Base-by-base conservation (phyloP, 2,329 filamentous ascomycete species). In the Stromatinia cepivora region DNA sequence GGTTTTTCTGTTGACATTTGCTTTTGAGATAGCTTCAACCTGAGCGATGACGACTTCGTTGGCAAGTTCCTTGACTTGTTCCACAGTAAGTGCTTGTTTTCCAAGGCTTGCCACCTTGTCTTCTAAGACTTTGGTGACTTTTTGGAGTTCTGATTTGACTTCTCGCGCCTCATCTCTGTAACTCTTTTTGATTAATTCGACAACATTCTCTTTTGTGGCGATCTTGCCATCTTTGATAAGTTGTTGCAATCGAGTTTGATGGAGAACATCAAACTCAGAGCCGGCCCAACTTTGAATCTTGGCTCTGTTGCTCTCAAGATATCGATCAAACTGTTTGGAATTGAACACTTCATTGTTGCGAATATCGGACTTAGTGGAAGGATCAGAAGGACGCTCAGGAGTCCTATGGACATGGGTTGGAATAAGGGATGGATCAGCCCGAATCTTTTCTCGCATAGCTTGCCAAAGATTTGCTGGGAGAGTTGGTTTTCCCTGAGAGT, bases 151-250 rank as follows among this genome's bases (percentile, higher is more conserved):
- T 1, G 61, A 39, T 39, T 66, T 69, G 58, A 78, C 59, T 31
- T 69, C 61, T 11, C 1, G 15, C 3, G 48, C 8, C 22, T 56
- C 28, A 4, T 75, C 72, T 6, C 70, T 70, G 95, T 95, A 2
- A 86, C 96, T 70, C 84, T 98, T 46, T 91, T 92, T 70, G 97
- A 99, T 78, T 93, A 98, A 71, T 92, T 97, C 83, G 96, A 99
- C 83, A 97, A 96, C 81, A 31, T 75, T 70, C 5, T 69, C 53
- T 52, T 68, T 75, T 15, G 72, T 61, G 20, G 72, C 72, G 25
- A 75, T 54, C 52, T 71, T 69, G 46, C 75, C 71, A 9, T 73
- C 67, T 59, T 73, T 68, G 7, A 74, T 52, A 4, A 74, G 69
- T 34, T 71, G 39, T 56, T 59, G 25, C 4, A 70, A 20, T 36